Evolutionary conservation across 805 yeast species (phyloP), one percentile per base, ranked within the genome.

Genomic region (Cyberlindnera subsufficiens): DNA sequence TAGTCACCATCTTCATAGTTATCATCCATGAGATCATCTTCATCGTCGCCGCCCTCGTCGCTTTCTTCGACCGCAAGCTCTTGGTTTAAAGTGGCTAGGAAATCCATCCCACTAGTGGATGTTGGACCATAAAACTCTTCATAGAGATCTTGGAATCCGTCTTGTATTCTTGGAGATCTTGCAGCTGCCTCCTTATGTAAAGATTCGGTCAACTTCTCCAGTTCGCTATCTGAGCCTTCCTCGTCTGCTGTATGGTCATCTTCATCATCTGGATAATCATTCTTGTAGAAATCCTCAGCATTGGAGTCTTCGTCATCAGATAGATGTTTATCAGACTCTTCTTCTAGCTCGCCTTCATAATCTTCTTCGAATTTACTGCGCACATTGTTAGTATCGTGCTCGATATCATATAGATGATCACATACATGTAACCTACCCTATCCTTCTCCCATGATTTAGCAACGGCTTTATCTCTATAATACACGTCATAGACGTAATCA

Each of bases 221-320:
- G 39, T 6, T 50, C 45, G 0, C 43, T 50, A 6, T 45, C 40
- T 1, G 50, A 46, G 17, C 44, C 51, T 4, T 49, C 54, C 9
- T 45, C 54, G n/a, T 53, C 50, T 4, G 49, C 44, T 16, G 51
- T 46, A n/a, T 53, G 57, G 3, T 79, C 88, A 54, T 86, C 91
- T 49, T 88, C 96, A 56, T 90, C 96, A 37, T 88, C 96, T 0
- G 98, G 98, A 56, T 91, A 91, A 56, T 91, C 98, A 62, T 93
- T 91, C 54, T 80, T 78, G 59, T 91, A 91, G 56, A 81, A 90
- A 42, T 86, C 88, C 65, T 91, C 99, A 17, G 96, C 96, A 57
- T 86, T 86, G 0, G 93, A 84, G 56, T 86, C 95, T 48, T 85
- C 91, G 54, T 86, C 88, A 51, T 84, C 93, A 0, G 87, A 73